These are phyloP conservation scores for Calonectria hawksworthii DNA, from an alignment of 2,329 filamentous ascomycete genomes.

Conservation along the genomic window DNA sequence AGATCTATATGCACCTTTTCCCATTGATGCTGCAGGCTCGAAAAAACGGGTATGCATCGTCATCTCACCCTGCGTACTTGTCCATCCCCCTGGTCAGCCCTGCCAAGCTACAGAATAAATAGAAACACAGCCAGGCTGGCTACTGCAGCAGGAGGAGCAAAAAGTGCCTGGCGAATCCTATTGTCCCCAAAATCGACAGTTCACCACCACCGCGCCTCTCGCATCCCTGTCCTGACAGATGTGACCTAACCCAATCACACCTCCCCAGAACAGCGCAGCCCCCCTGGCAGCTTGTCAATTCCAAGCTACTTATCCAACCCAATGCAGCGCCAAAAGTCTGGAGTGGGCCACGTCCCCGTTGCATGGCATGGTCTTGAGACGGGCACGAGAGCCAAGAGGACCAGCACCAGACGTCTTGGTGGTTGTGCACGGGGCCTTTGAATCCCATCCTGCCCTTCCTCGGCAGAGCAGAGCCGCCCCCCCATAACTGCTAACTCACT, in stretches of 20 bases:
- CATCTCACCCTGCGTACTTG: background rate
- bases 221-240: background rate
- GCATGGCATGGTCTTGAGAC: background rate
- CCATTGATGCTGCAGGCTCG: background rate
- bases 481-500: background rate
- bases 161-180: background rate
- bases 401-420: background rate
- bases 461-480: background rate
- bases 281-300: background rate
- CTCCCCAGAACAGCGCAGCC: background rate
- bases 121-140: background rate
- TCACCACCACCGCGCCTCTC: background rate
- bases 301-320: background rate
- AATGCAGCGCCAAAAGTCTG: background rate
- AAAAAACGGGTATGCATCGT: background rate
- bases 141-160: background rate
- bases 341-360: slow-evolving; percentile 2
- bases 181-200: background rate
- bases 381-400: background rate
- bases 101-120: background rate
- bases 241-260: slow-evolving; percentile 8
- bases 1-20: background rate
- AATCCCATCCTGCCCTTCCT: background rate
- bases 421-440: background rate
- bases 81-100: background rate